A percentile compares a stretch with the other conserved stretches of the same genome.
Conservation (phyloP, 2,329 filamentous ascomycete genomes). For the Penicillium sp. region DNA sequence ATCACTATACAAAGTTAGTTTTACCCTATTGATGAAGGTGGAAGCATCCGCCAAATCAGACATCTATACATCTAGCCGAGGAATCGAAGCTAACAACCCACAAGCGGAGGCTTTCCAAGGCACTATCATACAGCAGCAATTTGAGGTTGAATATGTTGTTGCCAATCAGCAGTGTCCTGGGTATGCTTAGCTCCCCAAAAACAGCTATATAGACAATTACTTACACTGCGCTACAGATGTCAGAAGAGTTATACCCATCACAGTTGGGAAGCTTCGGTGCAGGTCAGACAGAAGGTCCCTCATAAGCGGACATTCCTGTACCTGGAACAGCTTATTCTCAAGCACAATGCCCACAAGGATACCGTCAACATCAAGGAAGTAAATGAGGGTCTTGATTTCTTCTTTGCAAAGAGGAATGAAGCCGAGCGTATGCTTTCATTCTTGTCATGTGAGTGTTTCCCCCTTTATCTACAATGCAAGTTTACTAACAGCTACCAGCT, state of each 20-base stretch:
- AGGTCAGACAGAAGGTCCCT: conserved; percentile 93
- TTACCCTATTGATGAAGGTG: background rate
- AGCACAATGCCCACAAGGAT: conserved; percentile 85
- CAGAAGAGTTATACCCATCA: conserved; percentile 37
- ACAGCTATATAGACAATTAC: no score
- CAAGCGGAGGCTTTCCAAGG: conserved; percentile 68
- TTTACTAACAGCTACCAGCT: background rate
- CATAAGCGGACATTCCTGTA: conserved; percentile 86
- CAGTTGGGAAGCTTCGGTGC: conserved; percentile 88
- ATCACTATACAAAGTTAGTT: conserved; percentile 63
- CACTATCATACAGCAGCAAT: conserved; percentile 81
- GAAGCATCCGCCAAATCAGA: background rate
- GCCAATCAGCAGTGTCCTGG: conserved; percentile 87
- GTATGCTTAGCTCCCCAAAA: background rate
- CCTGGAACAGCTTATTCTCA: conserved; percentile 92
- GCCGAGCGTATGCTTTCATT: background rate
- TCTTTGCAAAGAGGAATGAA: conserved; percentile 52
- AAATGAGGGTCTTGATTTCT: conserved; percentile 95
- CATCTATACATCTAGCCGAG: background rate
- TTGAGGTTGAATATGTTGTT: conserved; percentile 90
- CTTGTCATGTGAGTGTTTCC: background rate
- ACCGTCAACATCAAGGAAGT: conserved; percentile 98
- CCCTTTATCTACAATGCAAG: background rate
- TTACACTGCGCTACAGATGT: no score
- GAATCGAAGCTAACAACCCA: conserved; percentile 49